Base-by-base conservation (phyloP, 2,329 filamentous ascomycete species). In the Colletotrichum zoysiae region DNA sequence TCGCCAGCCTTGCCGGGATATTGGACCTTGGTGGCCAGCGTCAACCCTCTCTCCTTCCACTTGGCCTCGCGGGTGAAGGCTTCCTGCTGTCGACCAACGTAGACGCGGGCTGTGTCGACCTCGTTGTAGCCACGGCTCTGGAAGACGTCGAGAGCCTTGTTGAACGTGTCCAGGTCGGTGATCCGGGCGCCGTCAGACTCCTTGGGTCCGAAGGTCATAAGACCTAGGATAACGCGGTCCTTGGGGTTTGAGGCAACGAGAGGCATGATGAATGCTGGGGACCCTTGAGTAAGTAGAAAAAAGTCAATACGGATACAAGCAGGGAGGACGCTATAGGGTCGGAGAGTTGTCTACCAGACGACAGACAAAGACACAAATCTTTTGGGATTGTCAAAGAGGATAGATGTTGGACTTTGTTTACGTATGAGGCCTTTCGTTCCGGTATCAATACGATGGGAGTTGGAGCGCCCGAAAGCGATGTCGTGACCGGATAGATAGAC, bases 121-220 rank as follows among this genome's bases (percentile, higher is more conserved):
- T 97, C 95, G 78, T 91, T 91, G 83, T 97, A 95, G 48, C 94
- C 94, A 69, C 91, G 87, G n/a, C 86, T 84, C 80, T 95, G 92
- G 78, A 97, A 90, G 74, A 91, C 86, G 79, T 95, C 92, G 48
- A 97, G 89, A 55, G 88, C 88, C 76, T 88, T 88, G 76, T 91
- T 93, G 84, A 91, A 94, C 55, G 92, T 91, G 70, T 89, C 80
- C 2, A 86, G 42, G 67, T 86, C 84, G 12, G 93, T 95, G 78
- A 97, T 90, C 57, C 94, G 90, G 56, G 92, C 93, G 46, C 93
- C 93, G 16, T 78, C 76, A 16, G 79, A 76, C 70, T 86, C 86
- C 69, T 89, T 88, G 2, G 93, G 90, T 40, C 92, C 93, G 84
- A 94, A 95, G 78, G 92, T 95, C 94, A 97, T 96, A 66, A 95